Evolutionary conservation across 1,284 basidiomycete genomes (phyloP).

Genomic region (Athelia psychrophila): DNA sequence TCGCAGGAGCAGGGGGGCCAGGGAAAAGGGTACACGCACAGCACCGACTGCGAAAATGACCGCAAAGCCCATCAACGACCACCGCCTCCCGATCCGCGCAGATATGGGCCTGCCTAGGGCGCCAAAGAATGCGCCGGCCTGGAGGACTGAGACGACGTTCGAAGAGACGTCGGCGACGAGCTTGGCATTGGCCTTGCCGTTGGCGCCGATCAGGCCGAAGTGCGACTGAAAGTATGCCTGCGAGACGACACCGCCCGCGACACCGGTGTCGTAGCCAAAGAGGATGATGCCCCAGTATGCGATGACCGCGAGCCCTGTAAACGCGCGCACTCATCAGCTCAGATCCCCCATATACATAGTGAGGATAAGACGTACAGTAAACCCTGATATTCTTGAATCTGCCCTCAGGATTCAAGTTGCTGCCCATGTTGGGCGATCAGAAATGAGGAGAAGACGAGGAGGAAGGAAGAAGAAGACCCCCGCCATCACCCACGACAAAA

Average conservation of each 20-base stretch:
- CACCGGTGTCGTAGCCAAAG: constrained; percentile 71
- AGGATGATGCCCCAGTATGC: constrained; percentile 78
- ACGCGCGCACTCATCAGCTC: not conserved
- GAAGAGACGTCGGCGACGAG: constrained; percentile 49
- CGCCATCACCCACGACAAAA: no score
- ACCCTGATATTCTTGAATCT: constrained; percentile 55
- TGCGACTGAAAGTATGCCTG: constrained; percentile 57
- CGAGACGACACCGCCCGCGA: constrained; percentile 66
- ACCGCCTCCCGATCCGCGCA: constrained; percentile 47
- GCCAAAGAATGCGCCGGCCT: constrained; percentile 81
- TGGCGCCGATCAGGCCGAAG: constrained; percentile 52
- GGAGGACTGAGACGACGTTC: constrained; percentile 74
- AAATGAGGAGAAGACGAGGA: no score
- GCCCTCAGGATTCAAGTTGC: no score
- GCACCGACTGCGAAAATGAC: constrained; percentile 67
- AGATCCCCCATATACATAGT: not conserved
- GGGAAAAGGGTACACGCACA: no score
- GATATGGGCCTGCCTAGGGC: constrained; percentile 66
- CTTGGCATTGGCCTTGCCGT: constrained; percentile 32
- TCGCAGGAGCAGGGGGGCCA: constrained; percentile 14
- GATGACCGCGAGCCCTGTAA: constrained; percentile 63
- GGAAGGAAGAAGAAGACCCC: no score
- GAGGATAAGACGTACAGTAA: constrained; percentile 43
- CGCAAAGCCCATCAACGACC: constrained; percentile 55
- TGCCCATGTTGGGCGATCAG: no score